phyloP scores from a whole-genome alignment of 163 green algal genomes.

The Scenedesmus sp. region DNA sequence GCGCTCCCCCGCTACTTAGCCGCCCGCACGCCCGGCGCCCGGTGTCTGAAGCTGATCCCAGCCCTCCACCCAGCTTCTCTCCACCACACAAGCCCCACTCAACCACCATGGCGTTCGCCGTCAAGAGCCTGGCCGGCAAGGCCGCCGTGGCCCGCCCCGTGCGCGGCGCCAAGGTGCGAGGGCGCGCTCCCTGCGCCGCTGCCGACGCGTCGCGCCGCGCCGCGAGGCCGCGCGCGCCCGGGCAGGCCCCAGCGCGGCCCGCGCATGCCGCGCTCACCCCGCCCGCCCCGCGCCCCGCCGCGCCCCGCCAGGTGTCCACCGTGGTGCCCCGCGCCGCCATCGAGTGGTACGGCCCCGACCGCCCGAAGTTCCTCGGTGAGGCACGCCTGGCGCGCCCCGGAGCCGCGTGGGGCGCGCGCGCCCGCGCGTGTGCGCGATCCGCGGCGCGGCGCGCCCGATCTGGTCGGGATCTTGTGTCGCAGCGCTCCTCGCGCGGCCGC shows the following conservation, averaged over 20 bases:
- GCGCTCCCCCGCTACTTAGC: too few species aligned
- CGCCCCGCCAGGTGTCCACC: not conserved
- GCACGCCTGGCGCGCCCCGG: too few species aligned
- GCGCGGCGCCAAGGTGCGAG: not conserved
- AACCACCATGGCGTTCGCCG: not conserved
- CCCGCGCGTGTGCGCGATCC: too few species aligned
- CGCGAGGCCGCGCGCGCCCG: not conserved
- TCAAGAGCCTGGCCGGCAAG: slow-evolving; percentile 15
- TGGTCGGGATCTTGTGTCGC: too few species aligned
- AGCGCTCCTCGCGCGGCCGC: too few species aligned
- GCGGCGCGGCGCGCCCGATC: too few species aligned
- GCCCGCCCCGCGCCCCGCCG: not conserved
- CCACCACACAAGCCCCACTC: too few species aligned
- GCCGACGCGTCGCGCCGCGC: not conserved
- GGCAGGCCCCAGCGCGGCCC: not conserved
- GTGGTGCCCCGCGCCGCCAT: slow-evolving; percentile 27
- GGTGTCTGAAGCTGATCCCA: too few species aligned
- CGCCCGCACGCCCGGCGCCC: too few species aligned
- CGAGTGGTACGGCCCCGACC: slow-evolving; percentile 62
- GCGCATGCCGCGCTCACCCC: not conserved
- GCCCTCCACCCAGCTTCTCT: too few species aligned
- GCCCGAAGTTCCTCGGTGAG: slow-evolving; percentile 78
- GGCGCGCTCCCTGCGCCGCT: not conserved
- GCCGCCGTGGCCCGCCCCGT: not conserved
- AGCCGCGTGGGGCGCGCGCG: too few species aligned